phyloP scores from a whole-genome alignment of 1,139 yeast species.

The Arxiozyma bovina region DNA sequence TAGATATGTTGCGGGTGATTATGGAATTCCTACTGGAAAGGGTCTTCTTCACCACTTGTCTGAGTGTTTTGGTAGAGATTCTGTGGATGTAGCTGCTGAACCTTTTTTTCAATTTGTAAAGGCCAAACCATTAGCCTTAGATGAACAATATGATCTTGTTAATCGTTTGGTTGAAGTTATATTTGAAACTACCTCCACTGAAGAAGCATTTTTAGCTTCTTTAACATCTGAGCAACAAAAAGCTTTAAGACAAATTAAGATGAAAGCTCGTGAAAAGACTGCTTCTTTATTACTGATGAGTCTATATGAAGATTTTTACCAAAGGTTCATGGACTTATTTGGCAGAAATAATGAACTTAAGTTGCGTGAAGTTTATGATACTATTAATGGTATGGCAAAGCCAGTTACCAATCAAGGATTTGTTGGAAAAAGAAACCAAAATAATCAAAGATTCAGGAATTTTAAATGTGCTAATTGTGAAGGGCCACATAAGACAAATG shows the following conservation, averaged over 20 bases:
- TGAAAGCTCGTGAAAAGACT: background rate
- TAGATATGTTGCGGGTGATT: background rate
- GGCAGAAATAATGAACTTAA: background rate
- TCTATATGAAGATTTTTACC: background rate
- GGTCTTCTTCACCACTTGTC: background rate
- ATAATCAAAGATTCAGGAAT: too few species aligned
- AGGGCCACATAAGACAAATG: too few species aligned
- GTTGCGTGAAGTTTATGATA: background rate
- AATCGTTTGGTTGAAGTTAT: too few species aligned
- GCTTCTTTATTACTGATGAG: background rate
- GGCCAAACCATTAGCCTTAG: too few species aligned
- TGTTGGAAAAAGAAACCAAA: background rate
- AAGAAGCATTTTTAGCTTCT: background rate
- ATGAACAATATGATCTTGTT: too few species aligned
- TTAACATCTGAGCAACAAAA: too few species aligned
- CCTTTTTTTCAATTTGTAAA: background rate
- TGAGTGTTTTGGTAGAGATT: too few species aligned
- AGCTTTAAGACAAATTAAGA: too few species aligned
- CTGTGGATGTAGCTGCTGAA: background rate
- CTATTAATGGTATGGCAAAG: too few species aligned
- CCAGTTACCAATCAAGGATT: background rate
- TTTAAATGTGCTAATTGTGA: too few species aligned
- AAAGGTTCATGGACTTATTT: background rate
- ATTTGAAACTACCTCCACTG: background rate
- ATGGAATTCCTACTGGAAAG: background rate